phyloP scores from a whole-genome alignment of 208 protist genomes.

The Trichomonas vaginalis region DNA sequence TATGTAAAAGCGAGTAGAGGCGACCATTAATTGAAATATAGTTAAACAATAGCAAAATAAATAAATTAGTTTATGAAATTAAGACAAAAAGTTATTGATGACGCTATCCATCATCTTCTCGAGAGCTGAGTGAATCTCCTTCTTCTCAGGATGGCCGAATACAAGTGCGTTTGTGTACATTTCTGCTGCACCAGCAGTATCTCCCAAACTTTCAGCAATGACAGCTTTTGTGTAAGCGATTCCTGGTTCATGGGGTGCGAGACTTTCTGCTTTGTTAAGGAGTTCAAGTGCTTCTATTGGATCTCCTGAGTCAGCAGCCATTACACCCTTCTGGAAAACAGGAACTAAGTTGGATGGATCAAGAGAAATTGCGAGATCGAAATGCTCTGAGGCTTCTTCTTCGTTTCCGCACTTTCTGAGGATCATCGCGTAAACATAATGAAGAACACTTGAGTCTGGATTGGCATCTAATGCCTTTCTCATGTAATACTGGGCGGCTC shows the following conservation, averaged over 20 bases:
- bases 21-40: too few relatives aligned
- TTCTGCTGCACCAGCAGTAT: neutral
- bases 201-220: neutral
- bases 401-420: neutral
- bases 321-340: neutral
- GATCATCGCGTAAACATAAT: slow-evolving; percentile 1
- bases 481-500: neutral
- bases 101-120: neutral
- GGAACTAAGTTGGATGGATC: neutral
- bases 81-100: neutral
- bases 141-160: neutral
- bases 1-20: too few relatives aligned
- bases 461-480: neutral
- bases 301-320: neutral
- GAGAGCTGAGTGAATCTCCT: neutral
- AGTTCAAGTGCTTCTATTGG: neutral
- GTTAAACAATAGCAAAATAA: too few relatives aligned
- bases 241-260: neutral
- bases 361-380: neutral
- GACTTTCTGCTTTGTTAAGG: neutral
- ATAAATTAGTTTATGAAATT: too few relatives aligned
- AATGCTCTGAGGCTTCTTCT: neutral
- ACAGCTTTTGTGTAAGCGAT: neutral
- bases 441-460: neutral
- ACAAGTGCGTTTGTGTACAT: neutral